phyloP scores from a whole-genome alignment of 2,329 filamentous ascomycete species.

The Cryphonectria radicalis region DNA sequence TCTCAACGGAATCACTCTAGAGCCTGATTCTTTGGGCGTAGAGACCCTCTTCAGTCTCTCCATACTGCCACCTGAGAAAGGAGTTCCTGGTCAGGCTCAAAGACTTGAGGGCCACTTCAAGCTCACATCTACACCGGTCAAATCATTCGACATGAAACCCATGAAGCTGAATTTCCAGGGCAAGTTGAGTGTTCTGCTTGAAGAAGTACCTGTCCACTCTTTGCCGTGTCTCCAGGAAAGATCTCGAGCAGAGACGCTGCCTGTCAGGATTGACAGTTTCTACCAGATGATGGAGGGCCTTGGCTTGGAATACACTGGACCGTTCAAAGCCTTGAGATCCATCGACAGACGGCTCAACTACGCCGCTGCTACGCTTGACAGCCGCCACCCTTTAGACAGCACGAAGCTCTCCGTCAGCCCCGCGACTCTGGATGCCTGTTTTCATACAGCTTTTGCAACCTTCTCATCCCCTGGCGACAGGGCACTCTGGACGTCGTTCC shows the following conservation, averaged over 20 bases:
- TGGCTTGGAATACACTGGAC: constrained; percentile 45
- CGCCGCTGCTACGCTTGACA: constrained; percentile 39
- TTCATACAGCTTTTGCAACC: constrained; percentile 48
- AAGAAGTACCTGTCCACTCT: constrained; percentile 31
- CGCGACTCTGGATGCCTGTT: constrained; percentile 46
- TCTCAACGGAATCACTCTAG: constrained; percentile 39
- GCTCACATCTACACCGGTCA: constrained; percentile 40
- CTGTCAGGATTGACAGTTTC: constrained; percentile 40
- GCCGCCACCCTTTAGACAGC: constrained; percentile 42
- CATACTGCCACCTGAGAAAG: constrained; percentile 27
- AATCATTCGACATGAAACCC: constrained; percentile 35
- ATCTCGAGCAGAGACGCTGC: constrained; percentile 38
- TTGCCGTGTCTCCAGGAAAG: constrained; percentile 35
- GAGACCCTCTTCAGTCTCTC: constrained; percentile 45
- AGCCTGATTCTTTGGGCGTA: constrained; percentile 39
- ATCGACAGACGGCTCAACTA: constrained; percentile 44
- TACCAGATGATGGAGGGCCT: constrained; percentile 47
- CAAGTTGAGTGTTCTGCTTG: constrained; percentile 40
- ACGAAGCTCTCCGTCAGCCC: constrained; percentile 44
- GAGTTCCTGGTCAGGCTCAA: background rate
- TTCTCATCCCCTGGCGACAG: constrained; percentile 47
- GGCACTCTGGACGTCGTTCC: constrained; percentile 48
- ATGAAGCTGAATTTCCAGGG: constrained; percentile 45
- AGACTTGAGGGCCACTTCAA: constrained; percentile 40
- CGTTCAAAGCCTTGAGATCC: constrained; percentile 42